Evolutionary conservation across 495 filamentous ascomycete species (phyloP), one percentile per base, ranked within the genome.

Genomic region (Xylaria intraflava): DNA sequence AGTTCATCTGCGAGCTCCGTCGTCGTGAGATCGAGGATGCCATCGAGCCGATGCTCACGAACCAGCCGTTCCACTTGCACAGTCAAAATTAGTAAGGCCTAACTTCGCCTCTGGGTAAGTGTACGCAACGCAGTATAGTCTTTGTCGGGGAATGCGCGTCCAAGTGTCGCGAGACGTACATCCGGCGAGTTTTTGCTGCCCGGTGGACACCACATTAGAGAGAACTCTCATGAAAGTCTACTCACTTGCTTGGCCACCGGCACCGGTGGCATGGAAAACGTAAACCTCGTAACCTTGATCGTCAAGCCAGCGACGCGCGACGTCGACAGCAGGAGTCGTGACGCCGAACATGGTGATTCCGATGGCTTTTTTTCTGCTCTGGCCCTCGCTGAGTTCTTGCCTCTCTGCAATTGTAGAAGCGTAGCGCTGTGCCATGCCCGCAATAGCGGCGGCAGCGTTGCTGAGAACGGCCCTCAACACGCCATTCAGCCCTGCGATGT

Each of bases 311-410:
- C 64, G 39, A 1, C 78, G 72, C 4, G 80, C 73, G 2, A 53
- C 55, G 41, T 78, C 74, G 0, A 81, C 85, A 9, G 73, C 76
- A 0, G 83, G 82, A 0, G 83, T 88, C 1, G 85, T 89, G 8
- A 89, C 84, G 8, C 85, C 85, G 59, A 87, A 89, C 85, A 88
- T 87, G 27, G 83, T 84, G 36, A 87, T 76, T 0, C 77, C 84
- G 10, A 87, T 69, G 26, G 51, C 24, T 9, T 6, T 51, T 36
- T 26, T 55, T 38, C 6, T 41, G 38, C 8, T 48, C 40, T 11
- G 16, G 44, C 27, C 10, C 9, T 29, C 8, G 39, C 22, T 14
- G 33, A 23, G 6, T 23, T 24, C 16, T 50, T 52, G 12, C 17
- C 11, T 3, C 9, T 19, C 17, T 29, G 19, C 29, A 10, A 19